Base-by-base conservation (phyloP, 805 yeast species). In the Suhomyces tanzawaensis region DNA sequence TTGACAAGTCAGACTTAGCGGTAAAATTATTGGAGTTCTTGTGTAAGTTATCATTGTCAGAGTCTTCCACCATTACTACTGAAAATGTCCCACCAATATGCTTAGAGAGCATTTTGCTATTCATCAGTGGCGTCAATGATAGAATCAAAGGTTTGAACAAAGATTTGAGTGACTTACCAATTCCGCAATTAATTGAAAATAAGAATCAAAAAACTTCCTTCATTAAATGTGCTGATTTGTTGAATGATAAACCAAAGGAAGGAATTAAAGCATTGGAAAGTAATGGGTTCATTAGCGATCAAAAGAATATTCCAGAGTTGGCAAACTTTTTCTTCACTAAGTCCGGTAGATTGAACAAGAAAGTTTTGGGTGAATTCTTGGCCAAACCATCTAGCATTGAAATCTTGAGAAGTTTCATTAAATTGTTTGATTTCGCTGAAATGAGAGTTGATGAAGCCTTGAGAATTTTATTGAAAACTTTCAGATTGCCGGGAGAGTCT, bases 401-500 rank as follows among this genome's bases (percentile, higher is more conserved):
- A 2, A 62, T 90, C 4, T 66, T 91, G 47, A 69, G 69, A 34
- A 67, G 74, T 33, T 93, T 88, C 54, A 76, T 91, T 46, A 66
- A 69, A 1, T 60, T 79, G 38, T 83, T 91, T 57, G 91, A 90
- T 40, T 90, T 90, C 56, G 66, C 71, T 25, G 83, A 77, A 14
- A 67, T 85, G 49, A 72, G 99, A 53, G 91, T 95, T 2, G 99
- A 93, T 60, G 97, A 91, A 60, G 96, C 96, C 0, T 68, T 93
- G 36, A 75, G 99, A 52, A 72, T 85, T 39, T 60, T 93, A 42
- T 69, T 95, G 48, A 84, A 85, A 40, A 77, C 85, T 15, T 91
- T 93, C 56, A 77, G 99, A 58, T 71, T 93, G 34, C 98, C 98
- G 1, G 99, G 99, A 42, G 99, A 93, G 63, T 85, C 97, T 0